Evolutionary conservation across 345 rosid species (phyloP).

Genomic region (Linum usitatissimum): DNA sequence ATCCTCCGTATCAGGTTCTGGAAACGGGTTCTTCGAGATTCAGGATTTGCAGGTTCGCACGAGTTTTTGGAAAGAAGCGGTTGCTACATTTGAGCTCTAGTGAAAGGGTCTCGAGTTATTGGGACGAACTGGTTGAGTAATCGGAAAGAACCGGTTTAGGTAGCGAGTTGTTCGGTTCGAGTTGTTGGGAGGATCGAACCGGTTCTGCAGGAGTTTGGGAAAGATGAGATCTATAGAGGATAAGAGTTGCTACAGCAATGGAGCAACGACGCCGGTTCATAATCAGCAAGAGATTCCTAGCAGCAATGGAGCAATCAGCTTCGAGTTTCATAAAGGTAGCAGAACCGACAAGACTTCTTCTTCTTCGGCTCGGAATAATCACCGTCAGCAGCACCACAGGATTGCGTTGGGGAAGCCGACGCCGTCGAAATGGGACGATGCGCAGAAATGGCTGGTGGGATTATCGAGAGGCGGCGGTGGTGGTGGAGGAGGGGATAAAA

Average conservation of each 20-base stretch:
- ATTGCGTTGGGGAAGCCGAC: constrained; percentile 75
- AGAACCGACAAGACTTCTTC: constrained; percentile 33
- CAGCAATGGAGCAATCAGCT: constrained; percentile 26
- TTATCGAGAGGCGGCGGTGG: constrained; percentile 33
- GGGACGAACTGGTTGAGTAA: not conserved
- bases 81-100: not conserved
- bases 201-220: not conserved
- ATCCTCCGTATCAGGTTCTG: not conserved
- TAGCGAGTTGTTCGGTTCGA: constrained; percentile 3
- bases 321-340: constrained; percentile 67
- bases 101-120: not conserved
- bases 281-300: constrained; percentile 32
- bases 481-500: constrained; percentile 35
- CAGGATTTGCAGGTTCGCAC: not conserved
- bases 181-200: not conserved
- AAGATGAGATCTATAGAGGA: constrained; percentile 67
- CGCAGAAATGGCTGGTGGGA: constrained; percentile 96
- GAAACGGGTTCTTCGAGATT: constrained; percentile 1
- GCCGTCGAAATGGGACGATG: constrained; percentile 97
- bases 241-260: constrained; percentile 37
- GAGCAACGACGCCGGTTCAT: constrained; percentile 12
- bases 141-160: not conserved
- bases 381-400: constrained; percentile 34
- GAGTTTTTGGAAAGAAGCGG: not conserved
- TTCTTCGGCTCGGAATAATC: not conserved